Base-by-base conservation (phyloP, 2,329 filamentous ascomycete genomes). In the Colletotrichum lupini region DNA sequence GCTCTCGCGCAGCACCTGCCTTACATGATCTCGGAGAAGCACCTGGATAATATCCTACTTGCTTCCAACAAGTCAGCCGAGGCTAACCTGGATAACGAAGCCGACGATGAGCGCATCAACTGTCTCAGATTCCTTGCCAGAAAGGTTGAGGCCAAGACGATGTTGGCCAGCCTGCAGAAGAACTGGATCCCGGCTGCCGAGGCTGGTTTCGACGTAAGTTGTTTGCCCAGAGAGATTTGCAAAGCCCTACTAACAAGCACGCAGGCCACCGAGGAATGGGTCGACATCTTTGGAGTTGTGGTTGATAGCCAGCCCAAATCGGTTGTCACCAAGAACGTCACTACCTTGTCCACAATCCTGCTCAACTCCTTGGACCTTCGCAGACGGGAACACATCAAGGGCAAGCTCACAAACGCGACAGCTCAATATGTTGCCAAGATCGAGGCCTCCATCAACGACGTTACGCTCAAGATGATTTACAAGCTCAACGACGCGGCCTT, bases 401-500 rank as follows among this genome's bases (percentile, higher is more conserved):
- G 87, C 37, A 84, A 89, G 1, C 81, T 86, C 28, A 81, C 79
- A 68, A 77, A 78, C 67, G 81, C 85, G 55, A 78, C 75, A 46
- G 79, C 86, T 19, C 83, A 87, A 16, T 84, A 88, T 57, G 81
- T 94, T 6, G 82, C 86, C 24, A 85, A 87, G 55, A 85, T 76
- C 14, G 94, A 97, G 80, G 84, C 85, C 2, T 85, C 87, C 12
- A 79, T 94, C 76, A 93, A 94, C 79, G 89, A 92, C 11, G 91
- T 93, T 14, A 90, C 92, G 0, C 89, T 99, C 72, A 94, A 95
- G 82, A 97, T 98, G 92, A 93, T 98, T 67, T 95, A 97, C 86
- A 98, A 98, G 86, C 90, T 99, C 74, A 98, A 98, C 83, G 97
- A 99, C 80, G 92, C 93, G 1, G 91, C 93, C 0, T 99, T 99